Conservation (phyloP, 306 rosid species). For the Cicer cuneatum region DNA sequence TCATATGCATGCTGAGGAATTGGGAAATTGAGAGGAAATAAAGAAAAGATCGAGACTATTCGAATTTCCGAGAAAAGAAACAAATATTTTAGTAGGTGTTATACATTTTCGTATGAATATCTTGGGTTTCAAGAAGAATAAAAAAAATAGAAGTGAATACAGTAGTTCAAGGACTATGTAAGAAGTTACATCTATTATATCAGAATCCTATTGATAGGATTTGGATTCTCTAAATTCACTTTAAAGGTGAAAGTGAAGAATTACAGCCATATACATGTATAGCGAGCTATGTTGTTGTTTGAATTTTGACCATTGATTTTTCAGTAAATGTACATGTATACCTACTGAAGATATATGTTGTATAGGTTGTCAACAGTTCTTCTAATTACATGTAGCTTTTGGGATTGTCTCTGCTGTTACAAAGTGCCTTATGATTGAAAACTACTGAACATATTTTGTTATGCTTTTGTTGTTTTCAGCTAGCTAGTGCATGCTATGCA, state of each 20-base stretch:
- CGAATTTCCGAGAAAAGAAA: background rate
- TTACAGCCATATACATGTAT: background rate
- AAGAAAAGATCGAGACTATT: conserved; percentile 24
- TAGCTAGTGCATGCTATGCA: conserved; percentile 77
- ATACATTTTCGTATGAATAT: conserved; percentile 31
- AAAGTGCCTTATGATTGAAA: conserved; percentile 41
- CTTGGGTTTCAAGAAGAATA: conserved; percentile 12
- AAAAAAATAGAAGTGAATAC: background rate
- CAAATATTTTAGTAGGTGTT: background rate
- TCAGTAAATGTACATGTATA: background rate
- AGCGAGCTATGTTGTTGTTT: background rate
- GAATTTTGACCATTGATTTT: background rate
- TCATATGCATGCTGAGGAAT: conserved; percentile 19
- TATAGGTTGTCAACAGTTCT: conserved; percentile 22
- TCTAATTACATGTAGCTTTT: conserved; percentile 25
- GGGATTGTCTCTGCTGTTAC: conserved; percentile 17
- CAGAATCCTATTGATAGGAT: conserved; percentile 26
- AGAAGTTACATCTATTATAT: conserved; percentile 24
- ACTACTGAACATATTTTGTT: conserved; percentile 34
- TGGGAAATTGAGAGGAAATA: conserved; percentile 21
- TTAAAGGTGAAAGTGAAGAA: background rate
- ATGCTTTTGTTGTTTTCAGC: conserved; percentile 62
- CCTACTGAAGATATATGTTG: conserved; percentile 18
- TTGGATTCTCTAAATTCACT: background rate
- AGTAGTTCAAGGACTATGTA: conserved; percentile 9